These are phyloP conservation scores for Amaranthus hypochondriacus DNA, from an alignment of 148 eudicot genomes.

Conservation along the genomic window DNA sequence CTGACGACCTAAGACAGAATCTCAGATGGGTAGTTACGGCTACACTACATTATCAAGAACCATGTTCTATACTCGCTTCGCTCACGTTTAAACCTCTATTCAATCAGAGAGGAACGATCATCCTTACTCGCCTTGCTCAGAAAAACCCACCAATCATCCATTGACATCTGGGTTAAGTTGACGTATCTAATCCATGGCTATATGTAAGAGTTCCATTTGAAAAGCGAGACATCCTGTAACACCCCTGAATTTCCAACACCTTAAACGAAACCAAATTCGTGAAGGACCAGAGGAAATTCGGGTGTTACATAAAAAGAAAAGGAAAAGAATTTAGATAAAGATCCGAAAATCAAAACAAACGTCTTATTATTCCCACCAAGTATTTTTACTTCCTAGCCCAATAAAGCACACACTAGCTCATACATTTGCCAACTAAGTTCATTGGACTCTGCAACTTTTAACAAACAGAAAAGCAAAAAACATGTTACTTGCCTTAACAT, in stretches of 20 bases:
- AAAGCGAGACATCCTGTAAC: too few species aligned
- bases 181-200: background rate
- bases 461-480: background rate
- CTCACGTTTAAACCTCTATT: background rate
- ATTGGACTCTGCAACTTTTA: background rate
- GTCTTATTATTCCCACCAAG: background rate
- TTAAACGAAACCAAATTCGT: too few species aligned
- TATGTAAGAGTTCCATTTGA: background rate
- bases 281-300: too few species aligned
- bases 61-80: background rate
- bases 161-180: background rate
- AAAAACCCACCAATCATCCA: background rate
- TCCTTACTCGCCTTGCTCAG: background rate
- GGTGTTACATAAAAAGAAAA: too few species aligned
- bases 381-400: background rate
- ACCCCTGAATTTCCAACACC: background rate
- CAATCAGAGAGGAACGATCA: background rate
- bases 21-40: background rate
- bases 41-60: background rate
- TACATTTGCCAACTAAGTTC: background rate
- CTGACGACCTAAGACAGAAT: background rate
- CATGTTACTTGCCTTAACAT: constrained; percentile 45
- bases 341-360: background rate
- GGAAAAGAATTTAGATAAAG: background rate
- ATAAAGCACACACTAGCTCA: background rate